Percentiles rank a stretch among this genome's conserved stretches.
These are phyloP conservation scores for Paecilomyces formosus DNA, from an alignment of 2,329 filamentous ascomycete species.

Conservation along the genomic window DNA sequence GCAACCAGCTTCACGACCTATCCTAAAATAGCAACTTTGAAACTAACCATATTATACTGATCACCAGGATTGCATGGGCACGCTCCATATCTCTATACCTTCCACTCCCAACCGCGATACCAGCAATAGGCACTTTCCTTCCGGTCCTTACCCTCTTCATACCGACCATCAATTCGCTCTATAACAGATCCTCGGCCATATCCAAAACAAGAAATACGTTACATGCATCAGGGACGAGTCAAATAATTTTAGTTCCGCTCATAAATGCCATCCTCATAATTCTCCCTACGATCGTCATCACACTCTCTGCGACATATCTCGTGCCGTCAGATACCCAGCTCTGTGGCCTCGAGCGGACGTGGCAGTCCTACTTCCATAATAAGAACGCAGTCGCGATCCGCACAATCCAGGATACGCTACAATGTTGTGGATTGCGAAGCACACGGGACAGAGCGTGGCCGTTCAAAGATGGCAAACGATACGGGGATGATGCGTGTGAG, in stretches of 20 bases:
- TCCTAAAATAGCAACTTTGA: background rate
- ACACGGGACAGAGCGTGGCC: conserved; percentile 31
- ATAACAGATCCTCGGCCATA: background rate
- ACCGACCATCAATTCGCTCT: background rate
- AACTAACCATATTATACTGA: background rate
- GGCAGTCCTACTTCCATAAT: conserved; percentile 21
- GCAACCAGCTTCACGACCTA: background rate
- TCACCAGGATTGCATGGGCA: conserved; percentile 19
- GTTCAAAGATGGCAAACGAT: conserved; percentile 21
- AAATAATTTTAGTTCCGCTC: background rate
- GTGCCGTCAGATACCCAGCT: conserved; percentile 15
- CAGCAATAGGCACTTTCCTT: conserved; percentile 15
- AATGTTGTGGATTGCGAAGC: conserved; percentile 28
- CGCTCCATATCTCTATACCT: conserved; percentile 15
- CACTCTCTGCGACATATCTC: conserved; percentile 21
- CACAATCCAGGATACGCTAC: conserved; percentile 23
- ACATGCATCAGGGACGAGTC: background rate
- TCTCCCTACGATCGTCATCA: conserved; percentile 19
- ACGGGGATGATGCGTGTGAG: conserved; percentile 25
- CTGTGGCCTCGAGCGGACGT: conserved; percentile 24
- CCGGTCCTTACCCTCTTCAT: conserved; percentile 1
- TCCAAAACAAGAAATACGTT: background rate
- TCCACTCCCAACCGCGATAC: conserved; percentile 17
- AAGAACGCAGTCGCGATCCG: conserved; percentile 24
- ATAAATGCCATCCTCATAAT: conserved; percentile 15